Evolutionary conservation across 495 filamentous ascomycete genomes (phyloP), one percentile per base, ranked within the genome.

Genomic region (Trichoderma erinaceum): DNA sequence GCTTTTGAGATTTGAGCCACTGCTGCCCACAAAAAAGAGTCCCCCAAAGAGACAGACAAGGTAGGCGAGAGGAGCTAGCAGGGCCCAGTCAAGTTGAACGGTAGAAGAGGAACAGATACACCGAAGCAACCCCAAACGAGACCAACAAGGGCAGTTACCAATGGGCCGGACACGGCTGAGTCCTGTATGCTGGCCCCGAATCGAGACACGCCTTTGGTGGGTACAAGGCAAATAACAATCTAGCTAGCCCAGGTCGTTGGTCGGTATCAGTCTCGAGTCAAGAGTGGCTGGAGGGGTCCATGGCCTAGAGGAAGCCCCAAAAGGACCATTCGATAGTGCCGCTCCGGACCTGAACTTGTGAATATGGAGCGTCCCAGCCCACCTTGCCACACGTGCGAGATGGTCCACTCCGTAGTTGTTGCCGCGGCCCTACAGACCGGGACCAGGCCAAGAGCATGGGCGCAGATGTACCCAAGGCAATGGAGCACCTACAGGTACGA

Each of bases 101-200:
- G 27, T 13, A 61, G 56, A 61, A 61, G n/a, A 5, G 25, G 56
- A 61, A 32, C 25, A 61, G 56, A 61, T 61, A 61, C 56, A 61
- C 56, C 56, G 56, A 61, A 61, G 56, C 56, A 61, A 61, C 56
- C 56, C 56, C 56, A 61, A 61, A 61, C 56, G 56, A 61, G 56
- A 61, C 56, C 56, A 61, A 61, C 56, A 61, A 61, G 56, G 56
- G 56, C 56, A 61, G 56, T 61, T 61, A 29, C 56, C 56, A 61
- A 61, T 61, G 56, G n/a, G 23, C 56, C 56, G 56, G 56, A 61
- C 56, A 32, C 56, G 56, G 56, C 56, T 61, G 56, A 61, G 56
- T 27, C 56, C 56, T 61, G 56, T 16, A 61, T 29, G 29, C 29
- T 29, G 29, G 29, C 29, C 4, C 29, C 1, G 29, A 29, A 29